Evolutionary conservation across 1,284 basidiomycete genomes (phyloP).

Genomic region (Mycena sp.): DNA sequence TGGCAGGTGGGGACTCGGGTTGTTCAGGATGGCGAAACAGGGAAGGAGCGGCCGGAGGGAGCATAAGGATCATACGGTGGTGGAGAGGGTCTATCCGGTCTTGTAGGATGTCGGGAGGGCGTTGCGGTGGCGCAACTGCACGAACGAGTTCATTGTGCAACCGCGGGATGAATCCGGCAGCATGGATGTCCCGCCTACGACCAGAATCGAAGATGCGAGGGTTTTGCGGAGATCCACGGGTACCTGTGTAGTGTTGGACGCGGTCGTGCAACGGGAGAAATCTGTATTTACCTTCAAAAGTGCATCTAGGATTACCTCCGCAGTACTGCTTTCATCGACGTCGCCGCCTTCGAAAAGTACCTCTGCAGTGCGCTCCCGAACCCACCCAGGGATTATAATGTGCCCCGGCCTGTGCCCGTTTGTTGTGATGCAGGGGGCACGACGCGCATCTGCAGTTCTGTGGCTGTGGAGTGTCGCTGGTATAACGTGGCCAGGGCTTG

Average conservation of each 20-base stretch:
- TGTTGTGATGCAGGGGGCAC: slow-evolving; percentile 71
- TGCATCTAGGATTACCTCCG: slow-evolving; percentile 82
- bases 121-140: slow-evolving; percentile 59
- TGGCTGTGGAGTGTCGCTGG: slow-evolving; percentile 76
- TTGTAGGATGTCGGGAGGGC: slow-evolving; percentile 37
- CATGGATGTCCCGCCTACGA: slow-evolving; percentile 91
- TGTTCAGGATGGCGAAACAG: slow-evolving; percentile 85
- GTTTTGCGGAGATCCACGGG: slow-evolving; percentile 89
- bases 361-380: slow-evolving; percentile 91
- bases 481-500: slow-evolving; percentile 76
- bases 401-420: slow-evolving; percentile 77
- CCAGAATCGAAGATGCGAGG: slow-evolving; percentile 83
- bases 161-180: slow-evolving; percentile 92
- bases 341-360: slow-evolving; percentile 92
- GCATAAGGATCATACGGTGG: slow-evolving; percentile 78
- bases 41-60: slow-evolving; percentile 72
- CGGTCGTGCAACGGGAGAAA: neutral
- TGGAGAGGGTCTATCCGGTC: slow-evolving; percentile 48
- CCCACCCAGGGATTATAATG: slow-evolving; percentile 93
- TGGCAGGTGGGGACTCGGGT: slow-evolving; percentile 68
- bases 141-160: slow-evolving; percentile 80
- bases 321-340: slow-evolving; percentile 83
- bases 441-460: slow-evolving; percentile 73
- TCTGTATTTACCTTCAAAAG: slow-evolving; percentile 71
- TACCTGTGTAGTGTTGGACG: slow-evolving; percentile 57